Conservation (phyloP, 495 filamentous ascomycete species). For the Penicillium crystallinum region DNA sequence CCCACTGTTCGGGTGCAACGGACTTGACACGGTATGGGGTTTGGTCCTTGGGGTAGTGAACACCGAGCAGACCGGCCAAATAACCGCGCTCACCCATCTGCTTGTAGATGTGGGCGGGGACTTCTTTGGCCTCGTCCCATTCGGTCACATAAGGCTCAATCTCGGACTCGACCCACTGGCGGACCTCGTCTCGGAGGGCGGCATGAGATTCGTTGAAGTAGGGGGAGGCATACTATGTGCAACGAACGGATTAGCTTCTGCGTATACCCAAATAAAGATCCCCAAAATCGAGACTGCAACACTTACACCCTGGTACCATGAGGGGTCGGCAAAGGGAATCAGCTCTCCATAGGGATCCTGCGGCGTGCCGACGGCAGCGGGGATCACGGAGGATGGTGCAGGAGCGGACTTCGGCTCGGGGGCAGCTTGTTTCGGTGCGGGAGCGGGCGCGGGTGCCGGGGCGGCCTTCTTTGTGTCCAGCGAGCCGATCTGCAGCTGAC, state of each 20-base stretch:
- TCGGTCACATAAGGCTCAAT: conserved; percentile 90
- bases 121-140: conserved; percentile 92
- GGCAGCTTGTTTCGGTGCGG: conserved; percentile 47
- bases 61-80: conserved; percentile 80
- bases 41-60: conserved; percentile 68
- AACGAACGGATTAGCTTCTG: conserved; percentile 9
- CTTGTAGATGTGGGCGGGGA: conserved; percentile 85
- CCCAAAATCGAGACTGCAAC: not conserved
- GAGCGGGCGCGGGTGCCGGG: conserved; percentile 46
- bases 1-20: conserved; percentile 86
- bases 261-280: not conserved
- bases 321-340: conserved; percentile 87
- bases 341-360: conserved; percentile 80
- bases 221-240: conserved; percentile 77
- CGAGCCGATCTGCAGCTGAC: conserved; percentile 81
- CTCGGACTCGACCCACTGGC: conserved; percentile 83
- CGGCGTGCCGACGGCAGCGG: conserved; percentile 51
- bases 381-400: conserved; percentile 19
- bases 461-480: conserved; percentile 75
- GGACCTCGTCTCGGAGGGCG: conserved; percentile 81
- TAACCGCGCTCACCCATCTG: conserved; percentile 92
- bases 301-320: conserved; percentile 94
- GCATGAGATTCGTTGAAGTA: conserved; percentile 94
- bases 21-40: conserved; percentile 64
- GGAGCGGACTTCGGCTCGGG: conserved; percentile 50